These are phyloP conservation scores for Neurospora tetraspora DNA, from an alignment of 495 filamentous ascomycete species.

Conservation along the genomic window DNA sequence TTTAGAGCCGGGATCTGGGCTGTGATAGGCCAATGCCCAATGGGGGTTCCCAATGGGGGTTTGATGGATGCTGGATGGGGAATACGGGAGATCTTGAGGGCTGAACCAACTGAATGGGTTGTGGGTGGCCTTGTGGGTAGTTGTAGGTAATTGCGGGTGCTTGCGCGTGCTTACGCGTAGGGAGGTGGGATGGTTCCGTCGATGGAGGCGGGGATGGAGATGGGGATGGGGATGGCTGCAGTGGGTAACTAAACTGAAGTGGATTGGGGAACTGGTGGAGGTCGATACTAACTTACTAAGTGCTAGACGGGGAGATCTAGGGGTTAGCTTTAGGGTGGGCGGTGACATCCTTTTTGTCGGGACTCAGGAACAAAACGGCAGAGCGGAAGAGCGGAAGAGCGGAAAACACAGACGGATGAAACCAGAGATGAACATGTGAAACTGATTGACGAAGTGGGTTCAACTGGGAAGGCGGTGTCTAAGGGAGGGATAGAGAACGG, in stretches of 20 bases:
- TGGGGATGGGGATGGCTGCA: neutral
- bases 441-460: neutral
- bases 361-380: neutral
- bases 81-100: neutral
- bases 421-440: neutral
- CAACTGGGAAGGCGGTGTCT: neutral
- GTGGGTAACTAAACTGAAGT: neutral
- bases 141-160: neutral
- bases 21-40: neutral
- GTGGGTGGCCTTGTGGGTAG: neutral
- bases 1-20: neutral
- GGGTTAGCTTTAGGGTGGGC: neutral
- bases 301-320: neutral
- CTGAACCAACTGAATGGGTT: neutral
- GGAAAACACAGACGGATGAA: neutral
- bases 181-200: neutral
- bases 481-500: neutral
- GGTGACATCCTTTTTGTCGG: neutral
- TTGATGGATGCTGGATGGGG: neutral
- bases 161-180: neutral
- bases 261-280: neutral
- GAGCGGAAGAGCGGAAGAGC: neutral
- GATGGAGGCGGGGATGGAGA: neutral
- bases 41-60: neutral
- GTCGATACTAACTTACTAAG: neutral